Percentiles rank a stretch among this genome's conserved stretches.
These are phyloP conservation scores for Lachnellula willkommii DNA, from an alignment of 2,329 filamentous ascomycete species.

Conservation along the genomic window DNA sequence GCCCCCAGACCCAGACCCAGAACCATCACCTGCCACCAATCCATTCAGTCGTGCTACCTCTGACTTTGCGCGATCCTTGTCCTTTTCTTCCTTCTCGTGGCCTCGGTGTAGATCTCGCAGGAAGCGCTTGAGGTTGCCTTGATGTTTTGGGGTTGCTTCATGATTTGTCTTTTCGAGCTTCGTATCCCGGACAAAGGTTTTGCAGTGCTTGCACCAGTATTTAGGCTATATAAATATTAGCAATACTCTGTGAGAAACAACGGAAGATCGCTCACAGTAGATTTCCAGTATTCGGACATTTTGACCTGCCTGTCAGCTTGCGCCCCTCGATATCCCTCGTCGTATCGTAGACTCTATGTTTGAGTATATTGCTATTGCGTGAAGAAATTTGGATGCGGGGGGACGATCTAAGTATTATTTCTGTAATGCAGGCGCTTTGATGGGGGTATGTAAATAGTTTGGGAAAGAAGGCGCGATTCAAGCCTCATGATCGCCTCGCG, in stretches of 20 bases:
- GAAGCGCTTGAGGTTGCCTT: conserved; percentile 80
- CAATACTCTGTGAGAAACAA: not conserved
- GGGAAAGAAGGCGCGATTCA: conserved; percentile 1
- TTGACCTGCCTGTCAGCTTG: conserved; percentile 5
- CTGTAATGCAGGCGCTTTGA: not conserved
- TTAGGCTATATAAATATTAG: conserved; percentile 52
- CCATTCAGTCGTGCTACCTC: conserved; percentile 85
- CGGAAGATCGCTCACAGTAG: conserved; percentile 52
- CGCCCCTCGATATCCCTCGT: not conserved
- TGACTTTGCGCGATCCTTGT: conserved; percentile 74
- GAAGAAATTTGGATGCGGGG: not conserved
- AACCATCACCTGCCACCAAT: conserved; percentile 47
- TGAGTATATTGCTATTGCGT: not conserved
- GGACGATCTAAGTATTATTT: not conserved
- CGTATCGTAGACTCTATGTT: not conserved
- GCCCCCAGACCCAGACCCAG: conserved; percentile 7
- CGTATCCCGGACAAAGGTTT: conserved; percentile 84
- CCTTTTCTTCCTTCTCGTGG: conserved; percentile 73
- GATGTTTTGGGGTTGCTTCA: conserved; percentile 79
- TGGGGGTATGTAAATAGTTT: not conserved
- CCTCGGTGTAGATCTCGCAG: conserved; percentile 81
- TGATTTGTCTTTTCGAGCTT: conserved; percentile 85
- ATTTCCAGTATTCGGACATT: conserved; percentile 99
- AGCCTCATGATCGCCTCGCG: conserved; percentile 14
- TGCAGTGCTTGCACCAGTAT: conserved; percentile 98